Evolutionary conservation across 176 grass and related monocot genomes (phyloP).

Genomic region (Coix lacrymajobi): DNA sequence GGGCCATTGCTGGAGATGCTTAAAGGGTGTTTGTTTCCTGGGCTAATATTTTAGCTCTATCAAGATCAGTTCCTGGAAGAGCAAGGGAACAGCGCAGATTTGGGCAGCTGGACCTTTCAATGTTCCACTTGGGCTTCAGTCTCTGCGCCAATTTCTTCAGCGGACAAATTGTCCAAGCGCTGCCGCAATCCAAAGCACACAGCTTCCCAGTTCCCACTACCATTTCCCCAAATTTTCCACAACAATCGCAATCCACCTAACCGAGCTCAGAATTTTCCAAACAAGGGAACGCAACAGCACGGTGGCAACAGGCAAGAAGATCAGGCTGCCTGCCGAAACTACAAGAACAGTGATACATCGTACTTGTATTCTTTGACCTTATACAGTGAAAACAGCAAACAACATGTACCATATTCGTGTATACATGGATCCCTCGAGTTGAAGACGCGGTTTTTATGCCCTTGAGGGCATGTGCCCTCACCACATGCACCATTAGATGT

Average conservation of each 20-base stretch:
- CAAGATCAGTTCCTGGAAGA: neutral
- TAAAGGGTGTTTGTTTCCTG: no score
- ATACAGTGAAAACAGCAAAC: neutral
- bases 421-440: constrained; percentile 8
- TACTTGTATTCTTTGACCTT: constrained; percentile 16
- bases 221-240: neutral
- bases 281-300: constrained; percentile 14
- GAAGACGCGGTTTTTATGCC: no score
- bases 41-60: no score
- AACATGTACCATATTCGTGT: constrained; percentile 24
- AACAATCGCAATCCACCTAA: constrained; percentile 3
- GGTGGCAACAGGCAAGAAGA: neutral
- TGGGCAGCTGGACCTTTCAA: neutral
- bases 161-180: neutral
- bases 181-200: neutral
- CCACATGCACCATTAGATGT: no score
- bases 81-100: neutral
- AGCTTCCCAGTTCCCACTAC: neutral
- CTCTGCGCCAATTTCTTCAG: neutral
- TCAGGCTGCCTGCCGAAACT: neutral
- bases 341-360: neutral
- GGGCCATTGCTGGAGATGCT: no score
- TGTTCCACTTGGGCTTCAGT: neutral
- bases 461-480: no score
- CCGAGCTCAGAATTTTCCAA: neutral